phyloP scores from a whole-genome alignment of 768 basidiomycete genomes.

The Hygrophorus russula region DNA sequence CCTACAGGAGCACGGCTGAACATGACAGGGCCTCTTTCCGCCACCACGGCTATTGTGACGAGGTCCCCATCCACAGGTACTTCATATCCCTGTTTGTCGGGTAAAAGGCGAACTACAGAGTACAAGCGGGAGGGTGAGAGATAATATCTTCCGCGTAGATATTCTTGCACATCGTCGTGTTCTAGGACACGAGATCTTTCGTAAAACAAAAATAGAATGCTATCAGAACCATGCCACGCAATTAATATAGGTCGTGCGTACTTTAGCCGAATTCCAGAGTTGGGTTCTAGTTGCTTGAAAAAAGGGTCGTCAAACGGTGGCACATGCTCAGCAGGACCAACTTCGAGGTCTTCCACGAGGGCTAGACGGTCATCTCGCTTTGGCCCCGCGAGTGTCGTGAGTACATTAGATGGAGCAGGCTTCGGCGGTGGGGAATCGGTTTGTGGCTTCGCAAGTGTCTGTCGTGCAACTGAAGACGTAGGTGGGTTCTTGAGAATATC shows the following conservation, averaged over 20 bases:
- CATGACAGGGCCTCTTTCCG: conserved; percentile 75
- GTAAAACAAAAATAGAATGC: conserved; percentile 3
- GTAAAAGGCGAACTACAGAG: conserved; percentile 66
- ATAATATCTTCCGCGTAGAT: conserved; percentile 76
- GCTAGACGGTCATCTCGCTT: conserved; percentile 53
- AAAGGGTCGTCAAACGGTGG: conserved; percentile 61
- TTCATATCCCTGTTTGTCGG: conserved; percentile 78
- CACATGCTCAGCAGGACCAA: conserved; percentile 70
- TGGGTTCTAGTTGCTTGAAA: conserved; percentile 79
- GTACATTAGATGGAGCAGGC: conserved; percentile 40
- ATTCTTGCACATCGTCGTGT: conserved; percentile 70
- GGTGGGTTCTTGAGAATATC: neutral
- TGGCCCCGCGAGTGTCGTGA: conserved; percentile 35
- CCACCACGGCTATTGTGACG: conserved; percentile 93
- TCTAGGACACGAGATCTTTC: conserved; percentile 59
- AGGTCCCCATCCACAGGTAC: conserved; percentile 89
- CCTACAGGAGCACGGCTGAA: conserved; percentile 59
- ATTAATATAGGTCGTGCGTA: conserved; percentile 28
- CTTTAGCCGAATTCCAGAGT: conserved; percentile 80
- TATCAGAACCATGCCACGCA: neutral
- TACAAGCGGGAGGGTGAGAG: conserved; percentile 85
- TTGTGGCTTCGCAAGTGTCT: neutral
- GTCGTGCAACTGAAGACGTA: neutral
- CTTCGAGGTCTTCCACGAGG: conserved; percentile 63
- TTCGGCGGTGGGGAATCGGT: conserved; percentile 6